A percentile compares a stretch with the other conserved stretches of the same genome.
phyloP scores from a whole-genome alignment of 2,329 filamentous ascomycete genomes.

The Botrytis cinerea region DNA sequence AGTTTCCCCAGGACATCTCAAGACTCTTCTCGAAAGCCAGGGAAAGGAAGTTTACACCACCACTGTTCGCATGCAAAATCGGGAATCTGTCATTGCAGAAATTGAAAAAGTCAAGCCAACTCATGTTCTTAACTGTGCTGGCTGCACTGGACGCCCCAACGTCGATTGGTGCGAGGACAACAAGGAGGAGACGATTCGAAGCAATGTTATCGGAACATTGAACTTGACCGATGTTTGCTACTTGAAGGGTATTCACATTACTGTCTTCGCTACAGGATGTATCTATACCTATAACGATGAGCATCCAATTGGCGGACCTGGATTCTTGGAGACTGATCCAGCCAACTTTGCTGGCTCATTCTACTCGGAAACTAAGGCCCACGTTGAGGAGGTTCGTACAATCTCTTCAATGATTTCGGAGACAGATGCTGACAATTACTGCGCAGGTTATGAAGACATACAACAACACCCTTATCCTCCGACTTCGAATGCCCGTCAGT shows the following conservation, averaged over 20 bases:
- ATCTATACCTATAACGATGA: conserved; percentile 64
- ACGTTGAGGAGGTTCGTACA: conserved; percentile 60
- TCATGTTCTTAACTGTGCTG: conserved; percentile 67
- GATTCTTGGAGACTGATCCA: conserved; percentile 61
- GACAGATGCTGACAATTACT: conserved; percentile 23
- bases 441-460: conserved; percentile 61
- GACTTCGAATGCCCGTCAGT: conserved; percentile 69
- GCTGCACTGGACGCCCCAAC: conserved; percentile 66
- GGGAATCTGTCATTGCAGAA: conserved; percentile 56
- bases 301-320: conserved; percentile 60
- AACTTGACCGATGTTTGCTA: conserved; percentile 64
- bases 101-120: conserved; percentile 62
- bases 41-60: conserved; percentile 62
- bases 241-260: conserved; percentile 60
- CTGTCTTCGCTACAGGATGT: conserved; percentile 68
- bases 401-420: neutral
- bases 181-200: conserved; percentile 66
- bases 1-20: conserved; percentile 52
- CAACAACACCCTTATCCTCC: conserved; percentile 61
- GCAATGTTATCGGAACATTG: conserved; percentile 66
- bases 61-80: conserved; percentile 65
- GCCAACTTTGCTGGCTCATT: conserved; percentile 69
- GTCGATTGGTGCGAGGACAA: conserved; percentile 73
- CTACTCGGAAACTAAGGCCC: conserved; percentile 67
- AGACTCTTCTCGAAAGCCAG: conserved; percentile 57